Evolutionary conservation across 805 yeast species (phyloP).

Genomic region (Zygosaccharomyces bisporus): DNA sequence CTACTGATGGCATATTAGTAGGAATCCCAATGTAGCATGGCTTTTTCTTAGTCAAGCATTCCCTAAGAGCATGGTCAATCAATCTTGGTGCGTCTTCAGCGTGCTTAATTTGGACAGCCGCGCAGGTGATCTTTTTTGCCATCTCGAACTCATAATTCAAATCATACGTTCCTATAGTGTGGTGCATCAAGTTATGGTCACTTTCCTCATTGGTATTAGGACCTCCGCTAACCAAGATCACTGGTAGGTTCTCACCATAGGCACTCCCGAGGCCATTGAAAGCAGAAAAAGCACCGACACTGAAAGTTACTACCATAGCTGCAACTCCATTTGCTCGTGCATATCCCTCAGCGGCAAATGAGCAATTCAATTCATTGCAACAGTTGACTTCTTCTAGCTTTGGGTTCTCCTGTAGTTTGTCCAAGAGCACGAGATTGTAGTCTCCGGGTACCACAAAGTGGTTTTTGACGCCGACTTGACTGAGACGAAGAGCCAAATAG

Average conservation of each 20-base stretch:
- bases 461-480: conserved; percentile 3
- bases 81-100: conserved; percentile 2
- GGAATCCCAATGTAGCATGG: conserved; percentile 4
- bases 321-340: not conserved
- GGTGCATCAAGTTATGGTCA: conserved; percentile 2
- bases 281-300: conserved; percentile 5
- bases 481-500: not conserved
- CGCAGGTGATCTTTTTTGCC: conserved; percentile 5
- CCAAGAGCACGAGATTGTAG: conserved; percentile 3
- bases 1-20: conserved; percentile 1
- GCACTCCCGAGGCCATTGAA: conserved; percentile 4
- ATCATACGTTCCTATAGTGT: not conserved
- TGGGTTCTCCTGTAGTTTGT: conserved; percentile 4
- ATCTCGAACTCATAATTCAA: conserved; percentile 2
- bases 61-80: conserved; percentile 1
- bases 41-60: not conserved
- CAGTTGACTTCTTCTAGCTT: conserved; percentile 5
- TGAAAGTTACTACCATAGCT: conserved; percentile 4
- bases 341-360: conserved; percentile 2
- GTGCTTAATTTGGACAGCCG: conserved; percentile 4
- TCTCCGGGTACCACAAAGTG: conserved; percentile 6
- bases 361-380: conserved; percentile 1
- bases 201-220: conserved; percentile 1
- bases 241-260: conserved; percentile 5
- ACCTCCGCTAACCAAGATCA: conserved; percentile 1